Conservation (phyloP, 768 basidiomycete species). For the Brasilioporus rufonigricans region DNA sequence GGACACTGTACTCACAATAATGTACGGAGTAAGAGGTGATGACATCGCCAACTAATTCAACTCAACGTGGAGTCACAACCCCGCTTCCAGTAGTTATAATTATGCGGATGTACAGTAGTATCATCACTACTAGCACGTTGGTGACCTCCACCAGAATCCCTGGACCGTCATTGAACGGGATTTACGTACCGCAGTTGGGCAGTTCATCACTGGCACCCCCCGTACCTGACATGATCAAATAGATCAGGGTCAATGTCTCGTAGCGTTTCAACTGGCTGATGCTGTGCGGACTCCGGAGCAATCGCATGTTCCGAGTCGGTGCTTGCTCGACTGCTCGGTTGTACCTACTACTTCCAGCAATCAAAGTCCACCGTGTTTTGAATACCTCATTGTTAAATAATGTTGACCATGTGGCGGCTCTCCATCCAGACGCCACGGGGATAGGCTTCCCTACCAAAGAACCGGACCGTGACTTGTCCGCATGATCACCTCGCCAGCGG, state of each 20-base stretch:
- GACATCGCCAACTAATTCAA: slow-evolving; percentile 10
- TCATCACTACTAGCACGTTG: too few species aligned
- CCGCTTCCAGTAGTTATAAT: not conserved
- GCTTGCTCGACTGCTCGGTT: not conserved
- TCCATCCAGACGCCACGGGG: not conserved
- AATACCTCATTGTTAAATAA: not conserved
- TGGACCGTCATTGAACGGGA: not conserved
- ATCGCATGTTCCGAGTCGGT: not conserved
- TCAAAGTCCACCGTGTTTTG: not conserved
- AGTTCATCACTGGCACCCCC: too few species aligned
- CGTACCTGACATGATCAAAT: too few species aligned
- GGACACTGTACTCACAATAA: slow-evolving; percentile 17
- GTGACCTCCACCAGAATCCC: too few species aligned
- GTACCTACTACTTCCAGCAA: too few species aligned
- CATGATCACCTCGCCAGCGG: slow-evolving; percentile 9
- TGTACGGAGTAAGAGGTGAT: slow-evolving; percentile 16
- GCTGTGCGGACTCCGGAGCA: not conserved
- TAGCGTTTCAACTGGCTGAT: too few species aligned
- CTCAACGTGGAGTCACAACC: not conserved
- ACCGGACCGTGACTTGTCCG: slow-evolving; percentile 1
- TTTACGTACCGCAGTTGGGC: too few species aligned
- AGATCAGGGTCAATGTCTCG: too few species aligned
- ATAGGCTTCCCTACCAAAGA: not conserved
- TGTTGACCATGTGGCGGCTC: not conserved
- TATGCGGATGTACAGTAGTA: not conserved